phyloP scores from a whole-genome alignment of 1,284 basidiomycete species.

The Cyathus pygmaeus region DNA sequence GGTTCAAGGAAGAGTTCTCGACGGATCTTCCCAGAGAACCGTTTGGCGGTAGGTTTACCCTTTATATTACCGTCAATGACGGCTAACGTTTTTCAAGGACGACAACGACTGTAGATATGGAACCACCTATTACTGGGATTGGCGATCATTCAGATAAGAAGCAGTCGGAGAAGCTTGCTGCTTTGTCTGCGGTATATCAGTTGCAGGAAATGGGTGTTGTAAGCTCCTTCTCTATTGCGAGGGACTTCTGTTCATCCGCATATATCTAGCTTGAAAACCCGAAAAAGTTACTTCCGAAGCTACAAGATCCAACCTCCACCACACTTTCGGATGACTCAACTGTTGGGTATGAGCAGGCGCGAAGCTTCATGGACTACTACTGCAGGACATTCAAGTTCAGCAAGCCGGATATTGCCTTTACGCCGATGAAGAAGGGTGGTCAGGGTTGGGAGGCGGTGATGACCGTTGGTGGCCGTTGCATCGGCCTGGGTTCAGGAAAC shows the following conservation, averaged over 20 bases:
- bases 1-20: constrained; percentile 36
- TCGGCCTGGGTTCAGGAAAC: constrained; percentile 79
- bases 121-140: constrained; percentile 57
- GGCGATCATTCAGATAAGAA: constrained; percentile 77
- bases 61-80: not conserved
- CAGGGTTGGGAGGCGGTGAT: constrained; percentile 85
- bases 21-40: constrained; percentile 15
- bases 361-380: constrained; percentile 96
- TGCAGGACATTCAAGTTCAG: constrained; percentile 85
- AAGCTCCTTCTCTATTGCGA: constrained; percentile 13
- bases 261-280: constrained; percentile 41
- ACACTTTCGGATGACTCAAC: constrained; percentile 73
- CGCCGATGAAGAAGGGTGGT: constrained; percentile 37
- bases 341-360: constrained; percentile 81
- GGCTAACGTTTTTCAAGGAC: constrained; percentile 47
- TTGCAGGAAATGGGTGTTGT: constrained; percentile 71
- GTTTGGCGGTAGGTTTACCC: constrained; percentile 47
- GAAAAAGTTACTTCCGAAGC: constrained; percentile 37
- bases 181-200: constrained; percentile 78
- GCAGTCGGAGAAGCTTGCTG: constrained; percentile 81
- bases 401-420: constrained; percentile 82
- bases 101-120: constrained; percentile 55
- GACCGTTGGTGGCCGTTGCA: constrained; percentile 80
- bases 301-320: constrained; percentile 32
- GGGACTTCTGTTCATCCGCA: too few species aligned